These are phyloP conservation scores for Setaria viridis DNA, from an alignment of 202 grass and related monocot genomes.

Conservation along the genomic window DNA sequence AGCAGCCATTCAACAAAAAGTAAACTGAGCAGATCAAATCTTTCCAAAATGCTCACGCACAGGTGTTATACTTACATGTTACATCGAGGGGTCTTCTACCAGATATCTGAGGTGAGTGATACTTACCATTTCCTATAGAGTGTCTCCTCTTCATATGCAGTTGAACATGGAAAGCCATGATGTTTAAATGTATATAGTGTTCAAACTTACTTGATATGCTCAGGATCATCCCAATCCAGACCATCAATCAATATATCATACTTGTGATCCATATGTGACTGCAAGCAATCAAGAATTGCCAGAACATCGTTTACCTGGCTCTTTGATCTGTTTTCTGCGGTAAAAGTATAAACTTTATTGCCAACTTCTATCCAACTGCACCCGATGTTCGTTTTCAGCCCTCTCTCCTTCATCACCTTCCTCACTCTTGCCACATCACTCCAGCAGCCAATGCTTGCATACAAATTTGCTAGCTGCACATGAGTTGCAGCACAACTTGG, in stretches of 20 bases:
- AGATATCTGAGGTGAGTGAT: slow-evolving; percentile 28
- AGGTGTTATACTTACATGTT: slow-evolving; percentile 43
- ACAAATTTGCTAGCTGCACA: slow-evolving; percentile 70
- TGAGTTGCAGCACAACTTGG: slow-evolving; percentile 70
- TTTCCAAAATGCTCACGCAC: slow-evolving; percentile 35
- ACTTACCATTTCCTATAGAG: slow-evolving; percentile 39
- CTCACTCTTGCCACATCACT: slow-evolving; percentile 62
- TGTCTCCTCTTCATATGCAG: slow-evolving; percentile 50
- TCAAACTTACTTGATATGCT: slow-evolving; percentile 55
- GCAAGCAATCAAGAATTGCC: slow-evolving; percentile 55
- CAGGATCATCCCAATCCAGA: slow-evolving; percentile 39
- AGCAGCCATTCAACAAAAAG: background rate
- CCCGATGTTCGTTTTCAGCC: slow-evolving; percentile 58
- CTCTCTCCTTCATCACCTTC: slow-evolving; percentile 68
- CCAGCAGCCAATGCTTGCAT: slow-evolving; percentile 62
- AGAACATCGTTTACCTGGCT: slow-evolving; percentile 50
- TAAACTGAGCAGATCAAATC: slow-evolving; percentile 46
- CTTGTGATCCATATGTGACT: slow-evolving; percentile 58
- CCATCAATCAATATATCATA: slow-evolving; percentile 30
- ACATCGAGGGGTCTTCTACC: slow-evolving; percentile 35
- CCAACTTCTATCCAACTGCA: slow-evolving; percentile 78
- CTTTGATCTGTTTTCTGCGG: slow-evolving; percentile 62
- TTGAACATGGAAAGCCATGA: background rate
- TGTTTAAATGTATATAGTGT: slow-evolving; percentile 26
- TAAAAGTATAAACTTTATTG: slow-evolving; percentile 62